Conservation (phyloP, 805 yeast species). For the Brettanomyces nanus region DNA sequence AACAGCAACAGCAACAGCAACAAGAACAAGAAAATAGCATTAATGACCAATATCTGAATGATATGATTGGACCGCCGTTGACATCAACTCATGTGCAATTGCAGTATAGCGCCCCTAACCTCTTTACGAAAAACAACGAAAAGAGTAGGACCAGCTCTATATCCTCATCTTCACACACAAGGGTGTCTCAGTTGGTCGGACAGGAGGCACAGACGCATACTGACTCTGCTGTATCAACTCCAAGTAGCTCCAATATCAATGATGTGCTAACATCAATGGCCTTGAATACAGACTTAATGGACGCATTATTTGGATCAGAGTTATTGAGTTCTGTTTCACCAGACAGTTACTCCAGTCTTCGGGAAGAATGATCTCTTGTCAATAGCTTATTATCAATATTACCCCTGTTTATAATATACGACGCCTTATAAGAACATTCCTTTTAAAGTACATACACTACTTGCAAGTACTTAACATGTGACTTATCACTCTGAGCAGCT, state of each 20-base stretch:
- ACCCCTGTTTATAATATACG: too few relatives aligned
- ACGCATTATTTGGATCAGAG: constrained; percentile 24
- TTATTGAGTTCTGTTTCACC: constrained; percentile 7
- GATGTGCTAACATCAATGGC: constrained; percentile 21
- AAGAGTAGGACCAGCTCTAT: too few relatives aligned
- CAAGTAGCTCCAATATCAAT: constrained; percentile 13
- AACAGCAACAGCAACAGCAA: not conserved
- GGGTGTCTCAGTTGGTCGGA: too few relatives aligned
- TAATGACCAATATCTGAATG: too few relatives aligned
- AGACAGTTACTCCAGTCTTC: not conserved
- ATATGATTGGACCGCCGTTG: too few relatives aligned
- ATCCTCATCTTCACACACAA: too few relatives aligned
- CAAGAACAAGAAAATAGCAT: not conserved
- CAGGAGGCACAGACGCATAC: too few relatives aligned
- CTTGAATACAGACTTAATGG: constrained; percentile 25
- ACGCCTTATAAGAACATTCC: too few relatives aligned
- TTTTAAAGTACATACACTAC: not conserved
- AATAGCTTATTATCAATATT: not conserved
- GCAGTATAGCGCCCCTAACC: too few relatives aligned
- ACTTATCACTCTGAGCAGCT: constrained; percentile 79
- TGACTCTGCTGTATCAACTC: constrained; percentile 3
- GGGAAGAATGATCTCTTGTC: not conserved
- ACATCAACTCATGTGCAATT: too few relatives aligned
- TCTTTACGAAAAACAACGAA: too few relatives aligned
- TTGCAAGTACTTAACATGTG: constrained; percentile 85